A percentile compares a stretch with the other conserved stretches of the same genome.
Evolutionary conservation across 306 rosid genomes (phyloP).

Genomic region (Malus fusca): DNA sequence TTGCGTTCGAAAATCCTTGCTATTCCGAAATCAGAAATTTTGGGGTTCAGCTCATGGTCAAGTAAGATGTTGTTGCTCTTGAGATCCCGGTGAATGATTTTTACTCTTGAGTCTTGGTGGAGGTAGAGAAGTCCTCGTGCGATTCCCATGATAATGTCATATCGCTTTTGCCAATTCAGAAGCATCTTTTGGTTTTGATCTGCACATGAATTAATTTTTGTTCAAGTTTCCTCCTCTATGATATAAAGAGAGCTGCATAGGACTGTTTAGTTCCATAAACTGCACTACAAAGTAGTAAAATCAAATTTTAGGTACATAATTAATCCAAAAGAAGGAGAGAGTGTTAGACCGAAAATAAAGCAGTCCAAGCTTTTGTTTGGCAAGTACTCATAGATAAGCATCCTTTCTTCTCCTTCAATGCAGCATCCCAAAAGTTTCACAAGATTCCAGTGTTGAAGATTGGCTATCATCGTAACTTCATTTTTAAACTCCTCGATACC

Average conservation of each 20-base stretch:
- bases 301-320: too few species aligned
- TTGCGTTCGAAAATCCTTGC: constrained; percentile 20
- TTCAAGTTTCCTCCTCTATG: too few species aligned
- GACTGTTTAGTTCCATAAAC: not conserved
- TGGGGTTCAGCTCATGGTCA: constrained; percentile 26
- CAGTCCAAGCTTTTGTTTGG: too few species aligned
- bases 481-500: constrained; percentile 28
- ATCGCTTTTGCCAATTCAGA: constrained; percentile 12
- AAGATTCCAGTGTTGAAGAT: constrained; percentile 22
- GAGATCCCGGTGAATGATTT: constrained; percentile 27
- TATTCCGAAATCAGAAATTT: constrained; percentile 28
- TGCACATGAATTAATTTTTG: not conserved
- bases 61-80: constrained; percentile 25
- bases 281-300: not conserved
- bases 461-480: constrained; percentile 22
- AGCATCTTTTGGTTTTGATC: not conserved
- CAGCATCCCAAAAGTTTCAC: constrained; percentile 20
- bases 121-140: constrained; percentile 19
- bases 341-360: constrained; percentile 10
- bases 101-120: constrained; percentile 21
- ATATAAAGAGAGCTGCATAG: not conserved
- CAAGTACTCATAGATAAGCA: not conserved
- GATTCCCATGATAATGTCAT: constrained; percentile 19
- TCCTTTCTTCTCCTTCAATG: constrained; percentile 13
- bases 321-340: not conserved